Evolutionary conservation across 2,329 filamentous ascomycete species (phyloP), one percentile per base, ranked within the genome.

Genomic region (Bipolaris victoriae): DNA sequence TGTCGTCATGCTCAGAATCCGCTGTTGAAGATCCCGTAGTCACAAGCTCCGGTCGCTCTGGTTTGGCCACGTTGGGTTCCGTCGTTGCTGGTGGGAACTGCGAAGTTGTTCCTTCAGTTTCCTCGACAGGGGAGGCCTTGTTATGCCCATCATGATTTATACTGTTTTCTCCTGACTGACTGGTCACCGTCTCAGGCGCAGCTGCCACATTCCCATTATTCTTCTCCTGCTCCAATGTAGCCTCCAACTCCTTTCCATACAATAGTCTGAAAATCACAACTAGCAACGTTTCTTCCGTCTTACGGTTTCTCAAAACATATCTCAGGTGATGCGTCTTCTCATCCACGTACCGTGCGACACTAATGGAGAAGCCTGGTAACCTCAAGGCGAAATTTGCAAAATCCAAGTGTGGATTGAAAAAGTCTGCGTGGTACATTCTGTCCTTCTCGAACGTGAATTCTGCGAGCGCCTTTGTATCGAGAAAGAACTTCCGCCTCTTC

Each of bases 401-500:
- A 58, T 82, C 80, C 5, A 82, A 63, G 63, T 81, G 80, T 20
- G 78, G 78, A 51, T 82, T 82, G 70, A 78, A 81, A 57, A 82
- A 81, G 53, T 82, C 80, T 1, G 69, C 78, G 37, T 79, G 73
- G 52, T 82, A 82, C 52, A 77, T 52, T 18, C 80, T 55, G 0
- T 76, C 80, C 53, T 77, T 74, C 55, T 81, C 78, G 46, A 82
- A 81, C 0, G 71, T 69, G 46, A 81, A 78, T 0, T 58, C 47
- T 29, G 76, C 67, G 10, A 78, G 67, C 29, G 78, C 72, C 18
- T 63, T 56, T 4, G 64, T 56, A 5, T 73, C 68, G 5, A 80
- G 68, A 57, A 80, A 81, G 61, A 73, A 68, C 58, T 81, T 82
- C 10, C 80, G 68, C n/a, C 80, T 66, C 64, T 81, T 80, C 44